Evolutionary conservation across 2,329 filamentous ascomycete species (phyloP).

Genomic region (Fusarium longipes): DNA sequence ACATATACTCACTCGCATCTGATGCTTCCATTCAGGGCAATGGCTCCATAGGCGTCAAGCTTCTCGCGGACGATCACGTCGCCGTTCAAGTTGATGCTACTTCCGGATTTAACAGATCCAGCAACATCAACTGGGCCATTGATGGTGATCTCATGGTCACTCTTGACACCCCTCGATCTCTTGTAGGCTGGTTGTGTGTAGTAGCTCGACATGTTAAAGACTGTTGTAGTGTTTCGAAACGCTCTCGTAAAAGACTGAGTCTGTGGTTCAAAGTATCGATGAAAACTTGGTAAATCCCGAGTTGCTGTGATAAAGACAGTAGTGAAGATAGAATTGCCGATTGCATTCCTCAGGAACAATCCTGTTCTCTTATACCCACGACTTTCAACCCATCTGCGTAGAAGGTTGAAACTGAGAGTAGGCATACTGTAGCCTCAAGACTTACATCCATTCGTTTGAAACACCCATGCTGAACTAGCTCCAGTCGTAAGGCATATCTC

Average conservation of each 20-base stretch:
- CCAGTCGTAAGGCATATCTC: constrained; percentile 35
- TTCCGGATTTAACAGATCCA: constrained; percentile 59
- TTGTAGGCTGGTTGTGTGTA: constrained; percentile 42
- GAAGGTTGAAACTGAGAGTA: constrained; percentile 29
- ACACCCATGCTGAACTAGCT: constrained; percentile 17
- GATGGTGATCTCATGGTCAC: constrained; percentile 55
- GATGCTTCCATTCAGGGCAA: constrained; percentile 57
- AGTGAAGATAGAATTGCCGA: constrained; percentile 11
- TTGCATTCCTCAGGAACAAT: constrained; percentile 27
- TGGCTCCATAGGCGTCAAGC: constrained; percentile 60
- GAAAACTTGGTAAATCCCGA: neutral
- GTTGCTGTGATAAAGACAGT: constrained; percentile 2
- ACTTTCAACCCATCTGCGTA: constrained; percentile 23
- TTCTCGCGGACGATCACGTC: constrained; percentile 58
- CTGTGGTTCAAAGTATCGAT: neutral
- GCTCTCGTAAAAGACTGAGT: neutral
- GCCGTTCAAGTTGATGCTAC: constrained; percentile 57
- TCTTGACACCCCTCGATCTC: constrained; percentile 56
- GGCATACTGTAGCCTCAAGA: constrained; percentile 23
- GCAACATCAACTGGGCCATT: constrained; percentile 60
- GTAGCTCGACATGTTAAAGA: constrained; percentile 45
- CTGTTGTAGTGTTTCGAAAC: neutral
- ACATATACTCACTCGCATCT: constrained; percentile 54
- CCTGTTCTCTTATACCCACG: constrained; percentile 30
- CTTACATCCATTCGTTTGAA: neutral